Percentiles rank a stretch among this genome's conserved stretches.
Conservation (phyloP, 2,329 filamentous ascomycete species). For the Paraconiothyrium sp. region DNA sequence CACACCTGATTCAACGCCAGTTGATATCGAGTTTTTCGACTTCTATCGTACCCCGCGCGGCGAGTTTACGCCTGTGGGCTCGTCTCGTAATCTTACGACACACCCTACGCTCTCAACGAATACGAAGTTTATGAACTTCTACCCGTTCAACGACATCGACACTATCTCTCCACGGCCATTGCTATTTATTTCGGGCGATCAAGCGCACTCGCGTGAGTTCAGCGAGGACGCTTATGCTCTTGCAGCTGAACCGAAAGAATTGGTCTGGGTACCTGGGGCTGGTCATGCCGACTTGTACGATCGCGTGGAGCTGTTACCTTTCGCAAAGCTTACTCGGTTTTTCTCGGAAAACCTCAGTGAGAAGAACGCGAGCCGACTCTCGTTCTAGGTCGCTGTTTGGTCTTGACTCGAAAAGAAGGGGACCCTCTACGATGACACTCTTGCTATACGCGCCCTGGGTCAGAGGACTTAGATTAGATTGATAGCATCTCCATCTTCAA, state of each 20-base stretch:
- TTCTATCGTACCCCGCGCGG: constrained; percentile 46
- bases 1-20: constrained; percentile 25
- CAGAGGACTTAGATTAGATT: no score
- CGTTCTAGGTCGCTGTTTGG: no score
- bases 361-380: no score
- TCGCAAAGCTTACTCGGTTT: constrained; percentile 34
- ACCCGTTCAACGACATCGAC: constrained; percentile 42
- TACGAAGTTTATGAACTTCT: constrained; percentile 45
- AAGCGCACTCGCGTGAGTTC: constrained; percentile 41
- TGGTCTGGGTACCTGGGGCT: constrained; percentile 44
- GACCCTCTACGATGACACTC: no score
- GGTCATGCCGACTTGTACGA: constrained; percentile 53
- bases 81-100: constrained; percentile 38
- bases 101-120: constrained; percentile 41
- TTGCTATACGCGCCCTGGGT: no score
- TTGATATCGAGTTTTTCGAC: constrained; percentile 44
- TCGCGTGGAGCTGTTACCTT: constrained; percentile 49
- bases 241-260: constrained; percentile 50
- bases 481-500: no score
- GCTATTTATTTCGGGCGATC: constrained; percentile 37
- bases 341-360: constrained; percentile 17
- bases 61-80: constrained; percentile 32
- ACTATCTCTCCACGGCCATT: constrained; percentile 42
- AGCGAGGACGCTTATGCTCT: constrained; percentile 36
- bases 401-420: no score